phyloP scores from a whole-genome alignment of 768 basidiomycete genomes.

The Piloderma croceum region DNA sequence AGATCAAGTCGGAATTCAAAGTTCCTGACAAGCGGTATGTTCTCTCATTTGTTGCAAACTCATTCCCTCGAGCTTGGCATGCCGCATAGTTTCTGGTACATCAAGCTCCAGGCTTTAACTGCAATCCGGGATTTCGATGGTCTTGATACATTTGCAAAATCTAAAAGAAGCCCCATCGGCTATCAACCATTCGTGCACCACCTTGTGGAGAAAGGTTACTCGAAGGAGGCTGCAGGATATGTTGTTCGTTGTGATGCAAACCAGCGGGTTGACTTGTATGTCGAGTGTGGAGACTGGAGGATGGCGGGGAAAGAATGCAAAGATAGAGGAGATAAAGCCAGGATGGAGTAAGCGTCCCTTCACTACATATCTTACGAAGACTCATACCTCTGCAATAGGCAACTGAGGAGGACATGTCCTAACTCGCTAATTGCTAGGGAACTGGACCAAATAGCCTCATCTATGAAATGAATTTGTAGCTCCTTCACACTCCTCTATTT shows the following conservation, averaged over 20 bases:
- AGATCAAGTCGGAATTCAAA: constrained; percentile 83
- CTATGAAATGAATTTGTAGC: constrained; percentile 55
- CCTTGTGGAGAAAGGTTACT: constrained; percentile 66
- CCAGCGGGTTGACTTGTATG: constrained; percentile 80
- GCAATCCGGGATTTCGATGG: constrained; percentile 79
- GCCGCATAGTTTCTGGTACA: constrained; percentile 77
- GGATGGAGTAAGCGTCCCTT: constrained; percentile 64
- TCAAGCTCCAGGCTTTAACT: constrained; percentile 81
- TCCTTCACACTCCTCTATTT: too few relatives aligned
- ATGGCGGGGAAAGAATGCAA: constrained; percentile 86
- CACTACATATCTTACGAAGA: constrained; percentile 5
- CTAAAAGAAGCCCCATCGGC: constrained; percentile 89
- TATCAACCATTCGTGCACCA: constrained; percentile 88
- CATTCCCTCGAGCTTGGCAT: constrained; percentile 4
- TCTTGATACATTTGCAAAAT: constrained; percentile 79
- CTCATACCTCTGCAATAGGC: constrained; percentile 36
- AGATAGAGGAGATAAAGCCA: constrained; percentile 78
- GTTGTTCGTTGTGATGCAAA: constrained; percentile 82
- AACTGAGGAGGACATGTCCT: constrained; percentile 68
- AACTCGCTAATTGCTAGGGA: constrained; percentile 79
- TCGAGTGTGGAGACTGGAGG: constrained; percentile 87
- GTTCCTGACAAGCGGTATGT: constrained; percentile 89
- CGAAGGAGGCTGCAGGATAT: constrained; percentile 70
- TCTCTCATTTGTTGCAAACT: not conserved
- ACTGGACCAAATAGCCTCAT: constrained; percentile 55